Conservation (phyloP, 495 filamentous ascomycete species). For the Penicillium lividum region DNA sequence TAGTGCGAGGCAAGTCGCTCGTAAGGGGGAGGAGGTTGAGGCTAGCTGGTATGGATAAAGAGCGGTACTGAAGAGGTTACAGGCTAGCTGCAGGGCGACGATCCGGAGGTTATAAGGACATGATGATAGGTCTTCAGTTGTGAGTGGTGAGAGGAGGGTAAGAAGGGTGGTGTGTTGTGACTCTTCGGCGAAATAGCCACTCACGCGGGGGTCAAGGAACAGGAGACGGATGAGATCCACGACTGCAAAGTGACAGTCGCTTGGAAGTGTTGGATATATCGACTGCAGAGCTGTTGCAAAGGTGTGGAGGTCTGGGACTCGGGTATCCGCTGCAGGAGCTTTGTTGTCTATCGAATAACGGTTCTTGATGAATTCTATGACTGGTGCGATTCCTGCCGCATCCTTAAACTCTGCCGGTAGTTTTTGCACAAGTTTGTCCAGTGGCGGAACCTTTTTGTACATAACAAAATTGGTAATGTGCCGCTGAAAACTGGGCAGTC, state of each 20-base stretch:
- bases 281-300: slow-evolving; percentile 38
- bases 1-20: slow-evolving; percentile 40
- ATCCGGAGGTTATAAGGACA: slow-evolving; percentile 82
- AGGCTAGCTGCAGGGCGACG: slow-evolving; percentile 67
- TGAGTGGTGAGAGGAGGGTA: slow-evolving; percentile 57
- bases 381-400: slow-evolving; percentile 50
- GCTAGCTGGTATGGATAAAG: slow-evolving; percentile 50
- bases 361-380: slow-evolving; percentile 65
- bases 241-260: slow-evolving; percentile 66
- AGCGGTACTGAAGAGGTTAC: slow-evolving; percentile 62
- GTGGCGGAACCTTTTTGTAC: slow-evolving; percentile 78
- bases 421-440: slow-evolving; percentile 81
- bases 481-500: slow-evolving; percentile 67
- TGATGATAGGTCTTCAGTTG: slow-evolving; percentile 46
- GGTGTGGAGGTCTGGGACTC: slow-evolving; percentile 54
- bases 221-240: slow-evolving; percentile 79
- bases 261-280: slow-evolving; percentile 29
- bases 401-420: slow-evolving; percentile 57
- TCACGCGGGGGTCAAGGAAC: slow-evolving; percentile 80
- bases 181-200: slow-evolving; percentile 83
- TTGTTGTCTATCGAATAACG: slow-evolving; percentile 24
- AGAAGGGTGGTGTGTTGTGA: slow-evolving; percentile 60
- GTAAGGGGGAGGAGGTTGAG: slow-evolving; percentile 33
- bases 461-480: slow-evolving; percentile 63
- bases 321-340: slow-evolving; percentile 41